A percentile compares a stretch with the other conserved stretches of the same genome.
Evolutionary conservation across 768 basidiomycete species (phyloP).

Genomic region (Boletus subparvulus): DNA sequence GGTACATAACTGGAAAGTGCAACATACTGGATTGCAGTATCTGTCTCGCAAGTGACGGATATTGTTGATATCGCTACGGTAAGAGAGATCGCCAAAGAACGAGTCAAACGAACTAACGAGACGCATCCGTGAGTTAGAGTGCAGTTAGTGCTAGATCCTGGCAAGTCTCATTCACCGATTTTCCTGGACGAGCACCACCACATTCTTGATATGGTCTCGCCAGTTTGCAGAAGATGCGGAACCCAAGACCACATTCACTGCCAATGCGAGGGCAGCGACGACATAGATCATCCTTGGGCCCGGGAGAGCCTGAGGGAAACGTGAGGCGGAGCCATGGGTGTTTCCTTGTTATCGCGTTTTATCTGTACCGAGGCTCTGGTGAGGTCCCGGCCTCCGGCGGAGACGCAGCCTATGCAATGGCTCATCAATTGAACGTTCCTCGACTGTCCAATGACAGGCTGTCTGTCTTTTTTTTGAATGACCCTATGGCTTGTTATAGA

Average conservation of each 20-base stretch:
- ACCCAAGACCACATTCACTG: background rate
- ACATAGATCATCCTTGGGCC: conserved; percentile 15
- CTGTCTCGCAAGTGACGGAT: conserved; percentile 17
- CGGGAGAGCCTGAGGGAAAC: background rate
- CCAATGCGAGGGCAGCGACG: conserved; percentile 6
- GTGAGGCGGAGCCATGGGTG: background rate
- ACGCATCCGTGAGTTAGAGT: background rate
- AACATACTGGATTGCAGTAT: conserved; percentile 27
- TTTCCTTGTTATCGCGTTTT: conserved; percentile 2
- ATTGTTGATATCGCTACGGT: conserved; percentile 23
- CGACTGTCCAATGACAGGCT: conserved; percentile 8
- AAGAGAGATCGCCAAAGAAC: conserved; percentile 29
- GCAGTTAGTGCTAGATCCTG: background rate
- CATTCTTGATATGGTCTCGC: conserved; percentile 26
- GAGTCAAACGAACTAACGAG: conserved; percentile 23
- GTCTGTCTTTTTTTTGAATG: background rate
- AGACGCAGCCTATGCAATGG: background rate
- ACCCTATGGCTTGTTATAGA: background rate
- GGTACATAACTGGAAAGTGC: background rate
- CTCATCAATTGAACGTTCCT: conserved; percentile 11
- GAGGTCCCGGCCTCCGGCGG: background rate
- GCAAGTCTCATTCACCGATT: conserved; percentile 17
- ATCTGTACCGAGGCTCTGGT: conserved; percentile 1
- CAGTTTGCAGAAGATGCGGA: conserved; percentile 11
- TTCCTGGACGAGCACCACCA: conserved; percentile 29